A percentile compares a stretch with the other conserved stretches of the same genome.
phyloP scores from a whole-genome alignment of 1,139 yeast genomes.

The Pichia sp. region DNA sequence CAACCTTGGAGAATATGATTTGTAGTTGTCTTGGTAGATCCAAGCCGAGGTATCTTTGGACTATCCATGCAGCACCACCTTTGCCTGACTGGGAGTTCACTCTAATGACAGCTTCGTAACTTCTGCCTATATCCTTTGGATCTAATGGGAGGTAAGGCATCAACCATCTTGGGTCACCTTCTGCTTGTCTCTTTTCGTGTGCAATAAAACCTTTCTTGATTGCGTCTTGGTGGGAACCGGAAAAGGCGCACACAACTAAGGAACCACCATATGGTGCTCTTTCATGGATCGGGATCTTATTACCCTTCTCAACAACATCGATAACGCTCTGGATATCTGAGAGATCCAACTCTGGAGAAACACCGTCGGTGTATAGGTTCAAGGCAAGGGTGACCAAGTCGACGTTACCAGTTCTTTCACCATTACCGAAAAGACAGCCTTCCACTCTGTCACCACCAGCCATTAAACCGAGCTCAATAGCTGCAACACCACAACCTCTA shows the following conservation, averaged over 20 bases:
- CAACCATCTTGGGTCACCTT: slow-evolving; percentile 61
- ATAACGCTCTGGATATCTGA: slow-evolving; percentile 78
- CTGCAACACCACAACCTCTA: slow-evolving; percentile 97
- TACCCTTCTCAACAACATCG: slow-evolving; percentile 86
- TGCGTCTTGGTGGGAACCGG: slow-evolving; percentile 98
- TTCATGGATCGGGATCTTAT: slow-evolving; percentile 87
- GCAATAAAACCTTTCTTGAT: slow-evolving; percentile 86
- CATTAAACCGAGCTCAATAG: slow-evolving; percentile 86
- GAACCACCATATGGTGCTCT: slow-evolving; percentile 98
- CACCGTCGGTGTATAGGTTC: slow-evolving; percentile 92
- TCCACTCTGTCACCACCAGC: slow-evolving; percentile 99
- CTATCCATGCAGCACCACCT: slow-evolving; percentile 99
- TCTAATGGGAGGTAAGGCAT: slow-evolving; percentile 95
- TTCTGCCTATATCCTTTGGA: slow-evolving; percentile 94
- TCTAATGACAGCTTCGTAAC: slow-evolving; percentile 94
- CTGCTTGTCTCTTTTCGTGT: slow-evolving; percentile 46
- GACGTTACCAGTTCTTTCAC: slow-evolving; percentile 98
- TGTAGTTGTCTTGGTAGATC: slow-evolving; percentile 92
- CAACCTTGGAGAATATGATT: slow-evolving; percentile 80
- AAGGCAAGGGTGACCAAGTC: slow-evolving; percentile 93
- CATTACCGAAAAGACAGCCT: slow-evolving; percentile 96
- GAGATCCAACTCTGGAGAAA: slow-evolving; percentile 81
- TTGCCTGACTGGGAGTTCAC: slow-evolving; percentile 98
- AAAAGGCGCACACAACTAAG: slow-evolving; percentile 91
- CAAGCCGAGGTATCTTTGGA: slow-evolving; percentile 78